Evolutionary conservation across 495 filamentous ascomycete genomes (phyloP).

Genomic region (Penicillium simplicissimum): DNA sequence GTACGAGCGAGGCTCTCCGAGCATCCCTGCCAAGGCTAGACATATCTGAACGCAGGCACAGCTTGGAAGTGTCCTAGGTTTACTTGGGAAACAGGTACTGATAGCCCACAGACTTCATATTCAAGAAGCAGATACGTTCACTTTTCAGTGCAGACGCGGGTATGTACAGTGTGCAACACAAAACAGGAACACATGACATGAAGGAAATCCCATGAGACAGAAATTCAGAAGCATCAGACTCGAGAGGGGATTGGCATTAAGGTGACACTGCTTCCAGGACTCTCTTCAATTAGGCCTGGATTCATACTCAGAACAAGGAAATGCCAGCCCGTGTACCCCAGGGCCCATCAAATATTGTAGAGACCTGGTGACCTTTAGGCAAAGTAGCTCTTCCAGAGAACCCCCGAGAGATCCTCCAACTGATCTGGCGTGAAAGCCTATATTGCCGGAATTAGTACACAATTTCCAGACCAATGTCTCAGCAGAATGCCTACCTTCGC

Average conservation of each 20-base stretch:
- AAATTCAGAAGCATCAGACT: neutral
- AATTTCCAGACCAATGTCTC: neutral
- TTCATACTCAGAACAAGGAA: neutral
- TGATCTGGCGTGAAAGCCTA: slow-evolving; percentile 92
- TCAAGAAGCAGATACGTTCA: neutral
- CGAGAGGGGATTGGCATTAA: neutral
- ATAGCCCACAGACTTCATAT: neutral
- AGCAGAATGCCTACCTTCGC: slow-evolving; percentile 69
- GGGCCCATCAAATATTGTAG: neutral
- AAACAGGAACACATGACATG: neutral
- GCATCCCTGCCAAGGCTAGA: no score
- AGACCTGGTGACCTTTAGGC: slow-evolving; percentile 52
- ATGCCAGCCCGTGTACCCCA: neutral
- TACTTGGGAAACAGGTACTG: neutral
- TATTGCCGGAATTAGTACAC: slow-evolving; percentile 29
- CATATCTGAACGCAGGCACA: no score
- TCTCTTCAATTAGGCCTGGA: neutral
- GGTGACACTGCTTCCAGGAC: neutral
- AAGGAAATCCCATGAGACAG: neutral
- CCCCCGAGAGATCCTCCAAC: slow-evolving; percentile 91
- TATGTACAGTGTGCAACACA: slow-evolving; percentile 16
- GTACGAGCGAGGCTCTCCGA: no score
- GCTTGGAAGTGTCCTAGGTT: no score
- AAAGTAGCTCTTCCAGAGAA: slow-evolving; percentile 99
- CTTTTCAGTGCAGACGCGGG: neutral